Conservation (phyloP, 257 asterid genomes). For the Nyctanthes arbortristis region DNA sequence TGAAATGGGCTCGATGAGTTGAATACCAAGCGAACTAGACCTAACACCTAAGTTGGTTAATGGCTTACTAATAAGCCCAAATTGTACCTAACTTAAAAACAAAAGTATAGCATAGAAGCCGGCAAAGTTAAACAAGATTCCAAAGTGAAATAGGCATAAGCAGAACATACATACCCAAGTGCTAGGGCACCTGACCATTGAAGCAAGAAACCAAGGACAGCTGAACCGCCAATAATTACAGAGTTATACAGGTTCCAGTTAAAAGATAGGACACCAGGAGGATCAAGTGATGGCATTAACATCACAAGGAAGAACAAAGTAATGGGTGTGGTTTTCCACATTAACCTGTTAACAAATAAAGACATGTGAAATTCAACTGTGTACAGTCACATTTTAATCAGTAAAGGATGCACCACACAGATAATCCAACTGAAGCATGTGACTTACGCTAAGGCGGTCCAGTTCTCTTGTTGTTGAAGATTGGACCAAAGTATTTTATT, state of each 20-base stretch:
- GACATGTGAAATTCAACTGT: conserved; percentile 5
- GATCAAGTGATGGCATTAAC: conserved; percentile 95
- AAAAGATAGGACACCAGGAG: conserved; percentile 88
- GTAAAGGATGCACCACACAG: conserved; percentile 15
- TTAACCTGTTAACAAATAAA: conserved; percentile 54
- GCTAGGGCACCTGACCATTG: conserved; percentile 99
- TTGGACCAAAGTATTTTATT: conserved; percentile 93
- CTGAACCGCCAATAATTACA: conserved; percentile 68
- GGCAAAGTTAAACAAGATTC: not conserved
- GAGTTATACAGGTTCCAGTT: conserved; percentile 64
- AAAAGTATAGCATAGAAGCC: not conserved
- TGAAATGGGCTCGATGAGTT: not conserved
- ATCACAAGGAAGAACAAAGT: conserved; percentile 84
- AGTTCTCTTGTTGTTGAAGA: conserved; percentile 93
- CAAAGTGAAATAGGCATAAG: conserved; percentile 4
- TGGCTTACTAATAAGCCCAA: not conserved
- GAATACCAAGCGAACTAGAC: not conserved
- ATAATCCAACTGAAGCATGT: conserved; percentile 8
- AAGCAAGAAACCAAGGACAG: conserved; percentile 93
- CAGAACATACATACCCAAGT: conserved; percentile 65
- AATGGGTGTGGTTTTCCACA: conserved; percentile 98
- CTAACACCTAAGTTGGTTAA: not conserved
- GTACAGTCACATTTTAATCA: not conserved
- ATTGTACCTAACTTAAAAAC: not conserved
- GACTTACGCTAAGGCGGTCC: conserved; percentile 92